Evolutionary conservation across 2,329 filamentous ascomycete genomes (phyloP).

Genomic region (Colletotrichum melonis): DNA sequence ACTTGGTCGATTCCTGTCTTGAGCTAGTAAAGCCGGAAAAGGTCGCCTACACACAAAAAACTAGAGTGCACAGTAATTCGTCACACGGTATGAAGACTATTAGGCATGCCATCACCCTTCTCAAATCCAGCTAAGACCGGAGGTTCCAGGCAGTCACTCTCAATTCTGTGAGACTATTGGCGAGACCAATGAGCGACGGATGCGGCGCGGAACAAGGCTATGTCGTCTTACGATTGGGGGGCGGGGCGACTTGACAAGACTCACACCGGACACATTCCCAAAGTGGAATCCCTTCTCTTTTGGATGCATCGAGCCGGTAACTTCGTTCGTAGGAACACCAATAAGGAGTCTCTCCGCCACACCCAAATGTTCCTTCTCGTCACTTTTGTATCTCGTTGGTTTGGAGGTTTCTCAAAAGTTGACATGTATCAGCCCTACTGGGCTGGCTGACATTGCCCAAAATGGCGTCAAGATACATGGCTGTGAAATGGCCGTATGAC

Average conservation of each 20-base stretch:
- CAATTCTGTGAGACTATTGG: not conserved
- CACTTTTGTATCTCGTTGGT: not conserved
- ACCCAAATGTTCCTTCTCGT: not conserved
- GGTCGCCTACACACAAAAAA: too few relatives aligned
- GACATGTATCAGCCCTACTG: not conserved
- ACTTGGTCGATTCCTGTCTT: too few relatives aligned
- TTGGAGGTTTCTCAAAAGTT: not conserved
- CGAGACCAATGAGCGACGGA: not conserved
- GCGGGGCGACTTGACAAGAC: not conserved
- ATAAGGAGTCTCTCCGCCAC: not conserved
- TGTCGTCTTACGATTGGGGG: not conserved
- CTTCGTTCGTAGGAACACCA: not conserved
- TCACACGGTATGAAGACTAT: not conserved
- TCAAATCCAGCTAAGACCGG: not conserved
- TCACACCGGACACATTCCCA: not conserved
- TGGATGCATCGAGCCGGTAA: not conserved
- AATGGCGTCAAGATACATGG: not conserved
- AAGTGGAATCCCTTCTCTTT: not conserved
- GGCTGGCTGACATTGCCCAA: not conserved
- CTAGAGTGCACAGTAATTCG: too few relatives aligned
- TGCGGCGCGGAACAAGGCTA: not conserved
- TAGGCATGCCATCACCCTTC: not conserved
- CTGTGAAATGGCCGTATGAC: not conserved
- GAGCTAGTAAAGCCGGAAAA: too few relatives aligned
- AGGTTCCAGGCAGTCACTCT: not conserved